Evolutionary conservation across 257 asterid genomes (phyloP), one percentile per base, ranked within the genome.

Genomic region (Coffea eugenioides): DNA sequence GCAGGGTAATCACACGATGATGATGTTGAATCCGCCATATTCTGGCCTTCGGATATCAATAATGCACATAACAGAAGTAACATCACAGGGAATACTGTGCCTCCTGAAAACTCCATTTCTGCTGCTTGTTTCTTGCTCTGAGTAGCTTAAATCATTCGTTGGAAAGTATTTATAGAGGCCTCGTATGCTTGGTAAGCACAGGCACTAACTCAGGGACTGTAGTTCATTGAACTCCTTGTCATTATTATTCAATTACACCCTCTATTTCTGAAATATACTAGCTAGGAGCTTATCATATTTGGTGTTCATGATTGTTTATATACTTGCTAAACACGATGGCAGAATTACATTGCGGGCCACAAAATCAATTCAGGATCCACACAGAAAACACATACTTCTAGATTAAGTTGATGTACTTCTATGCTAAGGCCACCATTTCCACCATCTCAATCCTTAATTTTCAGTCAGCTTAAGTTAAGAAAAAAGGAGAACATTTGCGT

Each of bases 1-100:
- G 93, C 93, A 6, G 92, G 87, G 82, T 49, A 89, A 18, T 74
- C 61, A 79, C 97, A 91, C 9, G 75, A 41, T n/a, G 69, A n/a
- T 0, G n/a, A 39, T 75, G 15, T 25, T 41, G 39, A 39, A n/a
- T 23, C n/a, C 14, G 18, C 67, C 71, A 23, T 82, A 16, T 20
- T 45, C n/a, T 62, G 70, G 18, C 20, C 66, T 31, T 49, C 23
- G 27, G 57, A 3, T 1, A 39, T 4, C 34, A 43, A 5, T 4
- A 4, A 39, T 4, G 80, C 59, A 65, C 15, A 59, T 18, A 72
- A 11, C 48, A 77, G 80, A 73, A 73, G 56, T 11, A 87, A 51
- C 23, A 82, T 34, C 45, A 56, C 39, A 11, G 1, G 56, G 9
- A 74, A 3, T 4, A 36, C 8, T 18, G 56, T 36, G 18, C 21